A percentile compares a stretch with the other conserved stretches of the same genome.
phyloP scores from a whole-genome alignment of 768 basidiomycete genomes.

The Russula sp. region DNA sequence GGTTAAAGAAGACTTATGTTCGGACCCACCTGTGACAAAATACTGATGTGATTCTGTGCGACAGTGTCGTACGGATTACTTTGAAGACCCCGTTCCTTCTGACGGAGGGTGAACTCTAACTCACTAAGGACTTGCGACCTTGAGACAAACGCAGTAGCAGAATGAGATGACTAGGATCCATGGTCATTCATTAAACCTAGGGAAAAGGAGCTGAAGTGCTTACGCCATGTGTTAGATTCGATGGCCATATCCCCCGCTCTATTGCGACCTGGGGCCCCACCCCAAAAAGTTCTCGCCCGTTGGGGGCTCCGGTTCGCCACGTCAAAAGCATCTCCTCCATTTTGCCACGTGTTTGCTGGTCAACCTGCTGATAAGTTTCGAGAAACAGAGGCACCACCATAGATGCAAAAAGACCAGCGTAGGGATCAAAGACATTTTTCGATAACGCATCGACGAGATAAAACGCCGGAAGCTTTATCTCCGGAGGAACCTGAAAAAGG shows the following conservation, averaged over 20 bases:
- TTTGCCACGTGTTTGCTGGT: constrained; percentile 76
- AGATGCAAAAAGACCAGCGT: constrained; percentile 75
- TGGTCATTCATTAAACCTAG: background rate
- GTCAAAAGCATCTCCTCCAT: constrained; percentile 98
- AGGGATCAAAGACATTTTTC: constrained; percentile 93
- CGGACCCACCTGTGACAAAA: constrained; percentile 69
- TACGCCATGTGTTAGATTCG: constrained; percentile 34
- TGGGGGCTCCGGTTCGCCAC: constrained; percentile 84
- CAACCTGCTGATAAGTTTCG: constrained; percentile 81
- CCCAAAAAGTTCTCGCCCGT: constrained; percentile 80
- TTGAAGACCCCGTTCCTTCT: constrained; percentile 70
- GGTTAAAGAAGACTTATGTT: background rate
- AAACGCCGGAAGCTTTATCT: constrained; percentile 88
- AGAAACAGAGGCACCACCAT: constrained; percentile 82
- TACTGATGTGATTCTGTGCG: constrained; percentile 63
- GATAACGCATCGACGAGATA: constrained; percentile 96
- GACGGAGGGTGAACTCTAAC: constrained; percentile 71
- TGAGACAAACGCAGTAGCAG: constrained; percentile 45
- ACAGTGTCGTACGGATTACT: constrained; percentile 63
- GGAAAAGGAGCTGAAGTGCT: constrained; percentile 21
- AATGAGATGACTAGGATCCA: constrained; percentile 25
- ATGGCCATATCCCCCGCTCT: constrained; percentile 78
- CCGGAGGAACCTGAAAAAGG: constrained; percentile 65
- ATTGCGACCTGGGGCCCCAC: constrained; percentile 70
- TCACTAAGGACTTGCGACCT: constrained; percentile 78